Evolutionary conservation across 768 basidiomycete genomes (phyloP).

Genomic region (Rhodotorula taiwanensis): DNA sequence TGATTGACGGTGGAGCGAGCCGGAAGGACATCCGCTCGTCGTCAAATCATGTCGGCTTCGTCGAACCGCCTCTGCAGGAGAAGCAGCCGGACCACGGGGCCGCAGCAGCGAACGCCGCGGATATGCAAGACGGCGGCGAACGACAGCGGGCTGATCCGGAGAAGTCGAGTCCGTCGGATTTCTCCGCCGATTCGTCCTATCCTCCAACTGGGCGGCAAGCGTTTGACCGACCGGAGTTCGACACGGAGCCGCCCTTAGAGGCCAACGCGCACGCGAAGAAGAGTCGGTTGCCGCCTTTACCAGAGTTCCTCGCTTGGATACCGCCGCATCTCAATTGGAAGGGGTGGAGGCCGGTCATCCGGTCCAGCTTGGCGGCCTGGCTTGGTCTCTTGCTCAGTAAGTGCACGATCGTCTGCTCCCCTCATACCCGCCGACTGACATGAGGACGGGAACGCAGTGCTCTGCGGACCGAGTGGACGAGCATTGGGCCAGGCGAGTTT

Average conservation of each 20-base stretch:
- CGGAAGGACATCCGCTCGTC: no score
- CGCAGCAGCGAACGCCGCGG: no score
- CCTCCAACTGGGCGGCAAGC: no score
- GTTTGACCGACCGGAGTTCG: not conserved
- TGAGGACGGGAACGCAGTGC: not conserved
- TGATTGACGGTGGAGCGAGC: no score
- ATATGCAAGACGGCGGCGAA: no score
- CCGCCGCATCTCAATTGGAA: constrained; percentile 32
- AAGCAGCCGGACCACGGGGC: no score
- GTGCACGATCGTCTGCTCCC: not conserved
- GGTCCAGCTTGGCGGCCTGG: constrained; percentile 28
- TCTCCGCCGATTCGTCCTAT: no score
- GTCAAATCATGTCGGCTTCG: no score
- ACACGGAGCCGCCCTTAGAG: not conserved
- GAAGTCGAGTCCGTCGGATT: no score
- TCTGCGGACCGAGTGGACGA: constrained; percentile 1
- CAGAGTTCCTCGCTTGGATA: constrained; percentile 14
- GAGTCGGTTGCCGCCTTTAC: not conserved
- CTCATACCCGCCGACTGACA: no score
- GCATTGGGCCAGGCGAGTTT: constrained; percentile 29
- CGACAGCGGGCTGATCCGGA: no score
- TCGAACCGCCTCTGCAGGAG: no score
- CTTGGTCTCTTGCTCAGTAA: constrained; percentile 28
- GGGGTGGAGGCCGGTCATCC: constrained; percentile 26
- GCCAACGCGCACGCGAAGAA: not conserved